Percentiles rank a stretch among this genome's conserved stretches.
These are phyloP conservation scores for Chrysochromulina parva DNA, from an alignment of 78 protist species.

Conservation along the genomic window DNA sequence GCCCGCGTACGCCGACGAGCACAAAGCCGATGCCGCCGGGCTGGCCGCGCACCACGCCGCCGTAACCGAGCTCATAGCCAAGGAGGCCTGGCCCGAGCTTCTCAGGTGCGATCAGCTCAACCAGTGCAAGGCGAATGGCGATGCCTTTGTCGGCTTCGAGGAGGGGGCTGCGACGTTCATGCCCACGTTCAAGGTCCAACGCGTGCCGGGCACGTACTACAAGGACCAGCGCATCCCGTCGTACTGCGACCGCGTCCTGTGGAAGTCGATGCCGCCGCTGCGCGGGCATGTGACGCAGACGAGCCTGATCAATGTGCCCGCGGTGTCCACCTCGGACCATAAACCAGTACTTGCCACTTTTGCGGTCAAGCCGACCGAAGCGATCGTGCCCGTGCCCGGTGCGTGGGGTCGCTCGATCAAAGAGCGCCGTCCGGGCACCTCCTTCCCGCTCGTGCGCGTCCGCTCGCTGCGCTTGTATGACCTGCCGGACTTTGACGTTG, in stretches of 20 bases:
- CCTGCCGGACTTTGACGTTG: not conserved
- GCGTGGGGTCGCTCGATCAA: not conserved
- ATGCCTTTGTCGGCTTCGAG: slow-evolving; percentile 65
- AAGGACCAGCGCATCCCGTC: slow-evolving; percentile 39
- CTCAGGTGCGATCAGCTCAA: slow-evolving; percentile 69
- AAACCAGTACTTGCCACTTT: not conserved
- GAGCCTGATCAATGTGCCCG: not conserved
- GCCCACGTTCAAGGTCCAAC: slow-evolving; percentile 74
- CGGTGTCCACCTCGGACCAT: not conserved
- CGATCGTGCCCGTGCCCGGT: not conserved
- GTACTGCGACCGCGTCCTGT: slow-evolving; percentile 49
- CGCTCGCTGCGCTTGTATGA: not conserved
- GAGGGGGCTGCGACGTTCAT: slow-evolving; percentile 44
- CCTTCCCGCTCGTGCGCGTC: not conserved
- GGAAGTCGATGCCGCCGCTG: not conserved
- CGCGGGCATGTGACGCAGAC: not conserved
- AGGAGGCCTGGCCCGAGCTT: slow-evolving; percentile 20
- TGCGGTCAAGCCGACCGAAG: not conserved
- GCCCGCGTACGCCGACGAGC: too few relatives aligned
- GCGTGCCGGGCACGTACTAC: not conserved
- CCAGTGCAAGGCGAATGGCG: not conserved
- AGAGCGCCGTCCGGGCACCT: too few relatives aligned
- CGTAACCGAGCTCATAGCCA: not conserved
- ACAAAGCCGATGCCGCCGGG: not conserved
- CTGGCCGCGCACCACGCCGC: not conserved